phyloP scores from a whole-genome alignment of 768 basidiomycete genomes.

The Phaffia tasmanica region DNA sequence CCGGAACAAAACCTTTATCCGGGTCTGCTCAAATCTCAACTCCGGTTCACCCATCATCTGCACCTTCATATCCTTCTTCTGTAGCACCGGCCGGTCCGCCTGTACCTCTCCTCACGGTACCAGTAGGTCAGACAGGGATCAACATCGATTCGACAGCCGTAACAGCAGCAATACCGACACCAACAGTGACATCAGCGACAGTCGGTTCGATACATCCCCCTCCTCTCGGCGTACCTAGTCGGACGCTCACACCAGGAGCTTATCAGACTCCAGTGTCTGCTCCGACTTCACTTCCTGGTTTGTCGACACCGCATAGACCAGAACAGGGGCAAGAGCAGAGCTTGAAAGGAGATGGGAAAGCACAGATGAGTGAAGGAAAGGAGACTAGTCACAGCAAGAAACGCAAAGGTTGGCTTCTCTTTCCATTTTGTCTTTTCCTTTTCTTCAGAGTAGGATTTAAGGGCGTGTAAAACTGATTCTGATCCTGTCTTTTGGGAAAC shows the following conservation, averaged over 20 bases:
- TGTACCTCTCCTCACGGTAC: not conserved
- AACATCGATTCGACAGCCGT: slow-evolving; percentile 1
- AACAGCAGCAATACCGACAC: not conserved
- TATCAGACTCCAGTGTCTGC: slow-evolving; percentile 24
- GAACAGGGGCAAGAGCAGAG: slow-evolving; percentile 37
- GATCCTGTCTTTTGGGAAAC: too few relatives aligned
- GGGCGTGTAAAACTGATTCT: too few relatives aligned
- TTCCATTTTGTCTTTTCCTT: not conserved
- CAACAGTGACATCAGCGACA: slow-evolving; percentile 19
- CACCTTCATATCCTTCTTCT: too few relatives aligned
- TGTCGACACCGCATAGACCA: slow-evolving; percentile 45
- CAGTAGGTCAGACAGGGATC: not conserved
- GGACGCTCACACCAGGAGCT: slow-evolving; percentile 28
- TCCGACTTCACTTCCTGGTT: slow-evolving; percentile 24
- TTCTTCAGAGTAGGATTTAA: too few relatives aligned
- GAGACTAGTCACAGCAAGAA: slow-evolving; percentile 57
- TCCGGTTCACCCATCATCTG: too few relatives aligned
- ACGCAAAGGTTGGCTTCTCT: slow-evolving; percentile 51
- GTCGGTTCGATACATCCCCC: slow-evolving; percentile 20
- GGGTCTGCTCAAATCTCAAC: too few relatives aligned
- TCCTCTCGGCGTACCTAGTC: slow-evolving; percentile 28
- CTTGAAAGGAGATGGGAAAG: slow-evolving; percentile 29
- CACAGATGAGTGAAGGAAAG: slow-evolving; percentile 61
- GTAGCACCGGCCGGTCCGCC: too few relatives aligned
- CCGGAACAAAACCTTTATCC: too few relatives aligned